Evolutionary conservation across 148 eudicot genomes (phyloP).

Genomic region (Rhododendron henanense): DNA sequence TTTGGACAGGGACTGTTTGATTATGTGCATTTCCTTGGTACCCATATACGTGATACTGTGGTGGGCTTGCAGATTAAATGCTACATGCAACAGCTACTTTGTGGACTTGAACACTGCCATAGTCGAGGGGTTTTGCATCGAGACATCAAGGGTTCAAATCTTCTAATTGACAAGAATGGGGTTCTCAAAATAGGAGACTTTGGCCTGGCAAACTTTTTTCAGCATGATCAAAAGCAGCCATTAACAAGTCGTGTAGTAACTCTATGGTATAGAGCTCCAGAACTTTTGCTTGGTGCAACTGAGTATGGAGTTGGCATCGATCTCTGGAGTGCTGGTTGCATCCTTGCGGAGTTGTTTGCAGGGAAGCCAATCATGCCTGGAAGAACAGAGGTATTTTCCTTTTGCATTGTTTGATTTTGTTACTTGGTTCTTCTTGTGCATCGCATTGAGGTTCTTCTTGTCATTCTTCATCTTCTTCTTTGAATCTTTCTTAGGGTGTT

Average conservation of each 20-base stretch:
- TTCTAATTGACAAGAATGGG: constrained; percentile 63
- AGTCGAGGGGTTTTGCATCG: constrained; percentile 74
- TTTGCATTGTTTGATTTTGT: background rate
- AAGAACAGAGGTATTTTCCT: constrained; percentile 68
- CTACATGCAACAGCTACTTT: constrained; percentile 64
- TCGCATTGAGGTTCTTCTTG: background rate
- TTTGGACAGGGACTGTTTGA: background rate
- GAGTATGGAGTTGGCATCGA: constrained; percentile 73
- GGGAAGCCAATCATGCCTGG: constrained; percentile 96
- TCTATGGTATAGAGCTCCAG: constrained; percentile 86
- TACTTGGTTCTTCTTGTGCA: background rate
- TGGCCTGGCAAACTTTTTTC: constrained; percentile 70
- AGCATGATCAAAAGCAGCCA: constrained; percentile 56
- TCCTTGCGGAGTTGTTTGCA: constrained; percentile 75
- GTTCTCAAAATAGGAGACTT: constrained; percentile 86
- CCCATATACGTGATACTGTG: background rate
- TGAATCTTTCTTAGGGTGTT: background rate
- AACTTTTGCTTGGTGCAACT: constrained; percentile 79
- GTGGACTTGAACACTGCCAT: constrained; percentile 78
- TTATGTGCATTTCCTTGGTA: background rate
- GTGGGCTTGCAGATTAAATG: constrained; percentile 62
- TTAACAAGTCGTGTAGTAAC: constrained; percentile 89
- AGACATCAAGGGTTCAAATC: constrained; percentile 81
- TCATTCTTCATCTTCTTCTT: background rate
- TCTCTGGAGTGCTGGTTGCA: constrained; percentile 91